Evolutionary conservation across 2,329 filamentous ascomycete genomes (phyloP).

Genomic region (Hirsutella minnesotensis): DNA sequence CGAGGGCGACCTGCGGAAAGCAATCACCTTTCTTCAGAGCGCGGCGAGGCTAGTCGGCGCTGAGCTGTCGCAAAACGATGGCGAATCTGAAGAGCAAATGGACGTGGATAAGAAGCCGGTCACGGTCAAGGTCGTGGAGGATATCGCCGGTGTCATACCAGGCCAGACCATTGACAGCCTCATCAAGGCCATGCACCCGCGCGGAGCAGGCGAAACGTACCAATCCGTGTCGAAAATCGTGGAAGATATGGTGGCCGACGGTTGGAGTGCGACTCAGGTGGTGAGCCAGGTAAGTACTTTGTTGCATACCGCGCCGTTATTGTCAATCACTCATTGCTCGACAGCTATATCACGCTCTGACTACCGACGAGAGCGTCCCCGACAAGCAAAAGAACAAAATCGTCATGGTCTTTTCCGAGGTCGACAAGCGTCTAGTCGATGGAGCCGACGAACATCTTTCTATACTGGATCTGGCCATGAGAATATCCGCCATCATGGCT

Average conservation of each 20-base stretch:
- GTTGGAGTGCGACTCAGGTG: constrained; percentile 89
- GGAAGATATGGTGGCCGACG: constrained; percentile 86
- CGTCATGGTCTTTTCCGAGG: constrained; percentile 78
- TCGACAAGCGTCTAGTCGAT: constrained; percentile 89
- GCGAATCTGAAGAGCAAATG: constrained; percentile 48
- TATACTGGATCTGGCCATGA: constrained; percentile 72
- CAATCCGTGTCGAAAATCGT: constrained; percentile 66
- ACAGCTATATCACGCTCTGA: constrained; percentile 68
- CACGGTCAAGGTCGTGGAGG: constrained; percentile 72
- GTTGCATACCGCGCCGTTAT: too few species aligned
- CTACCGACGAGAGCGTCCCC: constrained; percentile 73
- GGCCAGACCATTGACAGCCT: constrained; percentile 58
- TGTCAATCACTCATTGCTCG: too few species aligned
- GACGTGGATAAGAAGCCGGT: constrained; percentile 49
- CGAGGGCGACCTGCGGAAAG: constrained; percentile 89
- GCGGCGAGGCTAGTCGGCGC: constrained; percentile 80
- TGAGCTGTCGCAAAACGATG: constrained; percentile 33
- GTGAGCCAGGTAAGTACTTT: constrained; percentile 59
- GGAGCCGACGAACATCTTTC: constrained; percentile 91
- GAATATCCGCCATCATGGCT: constrained; percentile 63
- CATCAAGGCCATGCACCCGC: constrained; percentile 64
- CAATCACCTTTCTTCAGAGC: constrained; percentile 92
- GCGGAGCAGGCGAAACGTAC: constrained; percentile 53
- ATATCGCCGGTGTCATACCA: constrained; percentile 93
- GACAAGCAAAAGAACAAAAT: constrained; percentile 87